phyloP scores from a whole-genome alignment of 345 rosid species.

The Toxicodendron radicans region DNA sequence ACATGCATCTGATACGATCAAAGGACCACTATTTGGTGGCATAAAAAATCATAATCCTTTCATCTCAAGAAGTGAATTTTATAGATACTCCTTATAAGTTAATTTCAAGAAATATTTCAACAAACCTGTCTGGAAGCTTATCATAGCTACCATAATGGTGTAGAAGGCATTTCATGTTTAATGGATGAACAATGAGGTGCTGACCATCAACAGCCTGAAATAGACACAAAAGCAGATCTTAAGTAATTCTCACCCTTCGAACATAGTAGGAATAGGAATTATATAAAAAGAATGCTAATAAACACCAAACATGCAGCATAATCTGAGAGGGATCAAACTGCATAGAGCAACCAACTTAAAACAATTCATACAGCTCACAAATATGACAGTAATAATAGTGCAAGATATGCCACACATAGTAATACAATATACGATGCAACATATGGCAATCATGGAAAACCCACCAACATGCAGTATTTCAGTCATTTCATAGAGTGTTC shows the following conservation, averaged over 20 bases:
- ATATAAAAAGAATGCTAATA: not conserved
- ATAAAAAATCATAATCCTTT: not conserved
- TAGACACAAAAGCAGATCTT: constrained; percentile 24
- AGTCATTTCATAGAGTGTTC: not conserved
- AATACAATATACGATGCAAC: not conserved
- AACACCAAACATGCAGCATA: not conserved
- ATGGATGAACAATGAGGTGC: constrained; percentile 78
- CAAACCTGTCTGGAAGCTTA: constrained; percentile 66
- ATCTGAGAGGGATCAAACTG: not conserved
- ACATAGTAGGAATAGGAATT: not conserved
- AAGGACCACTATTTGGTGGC: not conserved
- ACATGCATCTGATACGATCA: not conserved
- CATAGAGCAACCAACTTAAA: not conserved
- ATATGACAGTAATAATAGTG: not conserved
- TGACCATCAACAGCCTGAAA: constrained; percentile 93
- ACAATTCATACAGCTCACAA: constrained; percentile 5
- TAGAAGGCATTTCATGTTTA: constrained; percentile 85
- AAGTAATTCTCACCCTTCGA: constrained; percentile 12
- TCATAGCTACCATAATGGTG: constrained; percentile 86
- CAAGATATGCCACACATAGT: not conserved
- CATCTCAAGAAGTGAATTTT: not conserved
- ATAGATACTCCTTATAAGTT: not conserved
- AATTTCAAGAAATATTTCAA: not conserved
- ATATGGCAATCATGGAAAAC: not conserved
- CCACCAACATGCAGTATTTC: not conserved